Evolutionary conservation across 495 filamentous ascomycete genomes (phyloP).

Genomic region (Aspergillus sparsus): DNA sequence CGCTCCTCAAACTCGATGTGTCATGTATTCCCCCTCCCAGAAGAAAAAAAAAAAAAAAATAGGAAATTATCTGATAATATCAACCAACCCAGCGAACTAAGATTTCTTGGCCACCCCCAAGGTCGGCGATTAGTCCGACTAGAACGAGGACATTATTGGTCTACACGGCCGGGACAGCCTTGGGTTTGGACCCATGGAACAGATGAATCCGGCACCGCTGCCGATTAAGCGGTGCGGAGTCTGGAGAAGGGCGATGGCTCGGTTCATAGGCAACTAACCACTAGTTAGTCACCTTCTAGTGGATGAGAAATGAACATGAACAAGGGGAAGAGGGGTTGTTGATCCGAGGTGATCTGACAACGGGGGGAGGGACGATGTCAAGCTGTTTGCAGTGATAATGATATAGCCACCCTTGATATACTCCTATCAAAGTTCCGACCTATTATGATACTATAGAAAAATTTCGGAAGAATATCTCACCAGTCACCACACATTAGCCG

Average conservation of each 20-base stretch:
- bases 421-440: too few relatives aligned
- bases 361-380: too few relatives aligned
- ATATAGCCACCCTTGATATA: too few relatives aligned
- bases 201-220: slow-evolving; percentile 9
- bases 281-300: background rate
- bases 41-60: slow-evolving; percentile 12
- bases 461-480: too few relatives aligned
- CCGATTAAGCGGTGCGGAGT: slow-evolving; percentile 20
- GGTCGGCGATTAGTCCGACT: slow-evolving; percentile 16
- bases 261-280: too few relatives aligned
- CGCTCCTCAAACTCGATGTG: slow-evolving; percentile 17
- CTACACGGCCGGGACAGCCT: background rate
- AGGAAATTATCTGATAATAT: slow-evolving; percentile 6
- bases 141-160: slow-evolving; percentile 6
- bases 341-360: background rate
- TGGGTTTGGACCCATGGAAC: slow-evolving; percentile 3
- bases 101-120: slow-evolving; percentile 4
- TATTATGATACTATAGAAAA: too few relatives aligned
- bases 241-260: background rate
- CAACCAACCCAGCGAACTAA: slow-evolving; percentile 9
- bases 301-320: too few relatives aligned
- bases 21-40: slow-evolving; percentile 9
- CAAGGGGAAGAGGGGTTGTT: background rate
- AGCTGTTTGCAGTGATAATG: too few relatives aligned
- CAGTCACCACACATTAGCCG: too few relatives aligned